phyloP scores from a whole-genome alignment of 169 alveolate species.

The Miamiensis avidus region DNA sequence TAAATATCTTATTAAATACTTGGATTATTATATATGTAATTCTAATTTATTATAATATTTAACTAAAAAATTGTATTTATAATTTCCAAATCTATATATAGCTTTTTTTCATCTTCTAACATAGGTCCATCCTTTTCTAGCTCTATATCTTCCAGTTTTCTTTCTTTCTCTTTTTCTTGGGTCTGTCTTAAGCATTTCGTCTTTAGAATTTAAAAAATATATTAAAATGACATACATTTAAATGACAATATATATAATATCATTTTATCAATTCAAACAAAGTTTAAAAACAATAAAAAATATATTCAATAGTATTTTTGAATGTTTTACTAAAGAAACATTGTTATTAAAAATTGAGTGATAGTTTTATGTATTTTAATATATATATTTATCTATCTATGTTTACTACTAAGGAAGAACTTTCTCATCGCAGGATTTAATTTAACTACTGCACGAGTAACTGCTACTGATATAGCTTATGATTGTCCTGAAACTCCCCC shows the following conservation, averaged over 20 bases:
- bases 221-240: background rate
- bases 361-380: no score
- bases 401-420: slow-evolving; percentile 14
- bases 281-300: no score
- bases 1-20: no score
- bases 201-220: background rate
- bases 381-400: no score
- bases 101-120: slow-evolving; percentile 31
- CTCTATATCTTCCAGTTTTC: slow-evolving; percentile 29
- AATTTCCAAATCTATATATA: no score
- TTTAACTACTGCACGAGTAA: slow-evolving; percentile 17
- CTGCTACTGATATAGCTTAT: slow-evolving; percentile 7
- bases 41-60: no score
- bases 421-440: slow-evolving; percentile 10
- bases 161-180: slow-evolving; percentile 30
- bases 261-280: no score
- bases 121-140: slow-evolving; percentile 25
- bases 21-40: no score
- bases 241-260: no score
- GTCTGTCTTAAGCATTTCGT: slow-evolving; percentile 13
- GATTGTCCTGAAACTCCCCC: slow-evolving; percentile 27
- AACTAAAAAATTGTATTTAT: no score
- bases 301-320: no score
- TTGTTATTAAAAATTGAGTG: background rate
- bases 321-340: no score